Evolutionary conservation across 495 filamentous ascomycete genomes (phyloP), one percentile per base, ranked within the genome.

Genomic region (Neurospora sp.): DNA sequence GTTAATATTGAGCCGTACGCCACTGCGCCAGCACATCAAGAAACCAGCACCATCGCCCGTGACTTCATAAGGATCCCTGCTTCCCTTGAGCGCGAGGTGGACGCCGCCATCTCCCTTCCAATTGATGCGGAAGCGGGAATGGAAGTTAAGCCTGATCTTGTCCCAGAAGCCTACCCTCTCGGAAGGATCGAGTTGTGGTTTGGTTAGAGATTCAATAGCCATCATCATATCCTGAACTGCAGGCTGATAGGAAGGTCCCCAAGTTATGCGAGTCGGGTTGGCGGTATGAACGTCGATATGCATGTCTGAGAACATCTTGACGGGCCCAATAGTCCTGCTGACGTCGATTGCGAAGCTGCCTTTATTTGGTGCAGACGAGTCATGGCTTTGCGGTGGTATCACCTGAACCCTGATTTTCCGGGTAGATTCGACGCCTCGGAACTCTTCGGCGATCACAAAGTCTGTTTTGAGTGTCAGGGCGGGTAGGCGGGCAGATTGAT

Each of bases 161-260:
- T 99, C 96, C 96, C 96, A 99, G 83, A 99, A 99, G 8, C 96
- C 96, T 68, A 93, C 92, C 59, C 92, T 88, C 48, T 99, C 96
- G 1, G 95, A 98, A 6, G 92, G 92, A 81, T 98, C 96, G 45
- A 97, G 85, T 75, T 96, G 94, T 5, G 93, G 92, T 76, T 98
- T 99, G 10, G 94, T 97, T 82, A 99, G 97, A 0, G 92, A 92
- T 83, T 99, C 96, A 72, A 99, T 93, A 35, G 96, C 93, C 89
- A 98, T 97, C 96, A 99, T 99, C 93, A 98, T 97, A 77, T 99
- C 96, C 81, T 99, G 96, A 70, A 99, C 98, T 12, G 94, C 96
- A 37, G 96, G 96, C 74, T 99, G 96, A 78, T 98, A 98, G 0
- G 96, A 97, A 72, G 94, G 92, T 45, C 94, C 93, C 96, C 96